These are phyloP conservation scores for Paecilomyces sp. DNA, from an alignment of 2,329 filamentous ascomycete genomes.

Conservation along the genomic window DNA sequence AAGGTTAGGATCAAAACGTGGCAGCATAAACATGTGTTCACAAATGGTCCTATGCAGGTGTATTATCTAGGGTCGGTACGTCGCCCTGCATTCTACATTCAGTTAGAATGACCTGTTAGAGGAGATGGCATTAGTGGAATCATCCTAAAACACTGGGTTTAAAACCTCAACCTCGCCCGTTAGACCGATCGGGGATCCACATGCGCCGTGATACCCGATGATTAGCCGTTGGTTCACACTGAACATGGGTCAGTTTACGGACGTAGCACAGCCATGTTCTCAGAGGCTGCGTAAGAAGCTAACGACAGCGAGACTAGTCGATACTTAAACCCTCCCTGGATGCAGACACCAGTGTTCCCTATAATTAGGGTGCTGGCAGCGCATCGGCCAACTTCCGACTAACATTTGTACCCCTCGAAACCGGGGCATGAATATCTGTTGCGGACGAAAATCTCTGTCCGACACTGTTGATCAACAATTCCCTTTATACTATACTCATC, in stretches of 20 bases:
- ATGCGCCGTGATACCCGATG: too few relatives aligned
- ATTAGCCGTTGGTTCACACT: too few relatives aligned
- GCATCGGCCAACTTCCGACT: background rate
- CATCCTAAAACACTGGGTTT: background rate
- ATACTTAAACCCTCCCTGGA: background rate
- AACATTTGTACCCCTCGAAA: background rate
- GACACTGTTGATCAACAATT: background rate
- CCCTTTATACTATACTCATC: background rate
- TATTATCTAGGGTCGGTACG: background rate
- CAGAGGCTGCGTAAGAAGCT: background rate
- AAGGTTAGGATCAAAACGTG: background rate
- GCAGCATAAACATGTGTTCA: background rate
- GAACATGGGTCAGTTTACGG: too few relatives aligned
- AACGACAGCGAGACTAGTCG: background rate
- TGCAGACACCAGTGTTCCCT: background rate
- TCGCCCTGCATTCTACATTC: background rate
- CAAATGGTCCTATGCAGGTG: background rate
- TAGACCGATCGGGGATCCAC: background rate
- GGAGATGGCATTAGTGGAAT: background rate
- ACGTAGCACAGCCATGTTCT: too few relatives aligned
- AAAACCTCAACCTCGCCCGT: background rate
- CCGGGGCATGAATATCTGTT: background rate
- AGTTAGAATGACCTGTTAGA: background rate
- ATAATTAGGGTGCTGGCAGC: background rate
- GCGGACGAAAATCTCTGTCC: background rate